Evolutionary conservation across 352 stramenopile species (phyloP), one percentile per base, ranked within the genome.

Genomic region (Phytophthora citrophthora): DNA sequence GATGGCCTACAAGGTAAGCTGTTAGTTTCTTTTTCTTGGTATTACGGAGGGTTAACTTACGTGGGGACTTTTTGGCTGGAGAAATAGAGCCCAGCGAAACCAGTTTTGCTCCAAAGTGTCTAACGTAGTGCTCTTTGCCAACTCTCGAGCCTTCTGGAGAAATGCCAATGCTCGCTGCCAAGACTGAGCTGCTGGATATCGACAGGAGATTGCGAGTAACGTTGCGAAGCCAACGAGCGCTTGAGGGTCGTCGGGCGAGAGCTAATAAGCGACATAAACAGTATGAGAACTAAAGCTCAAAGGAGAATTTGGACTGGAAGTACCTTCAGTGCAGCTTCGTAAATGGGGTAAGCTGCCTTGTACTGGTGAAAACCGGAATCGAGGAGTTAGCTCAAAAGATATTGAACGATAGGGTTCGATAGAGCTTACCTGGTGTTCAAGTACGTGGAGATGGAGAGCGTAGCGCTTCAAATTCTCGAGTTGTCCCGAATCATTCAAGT

Each of bases 11-110:
- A 34, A 34, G 29, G 29, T 34, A 3, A 8, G 29, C 29, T 13
- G 29, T 34, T 34, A 34, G 29, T 13, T 34, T 34, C 1, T 4
- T 34, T 4, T 32, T 32, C 10, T 11, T 9, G 27, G 29, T 16
- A 15, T 8, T 40, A 18, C 5, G 20, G 41, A n/a, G 23, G 13
- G 39, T 26, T 23, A 34, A 59, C 64, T 47, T 63, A 91, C 82
- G 11, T 88, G 61, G 11, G 78, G 61, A 31, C 82, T 80, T 23
- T 68, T 79, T 4, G 82, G 77, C 5, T 82, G 56, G 4, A 90
- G 69, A 48, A 86, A 79, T 15, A 89, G 59, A n/a, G 83, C 72
- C 82, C 82, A 94, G 43, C 74, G 72, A 41, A 93, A 89, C 40
- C 64, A 85, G 12, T 77, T 76, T 47, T 79, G 61, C 54, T 94